Conservation (phyloP, 768 basidiomycete genomes). For the Tephrocybe rancida region DNA sequence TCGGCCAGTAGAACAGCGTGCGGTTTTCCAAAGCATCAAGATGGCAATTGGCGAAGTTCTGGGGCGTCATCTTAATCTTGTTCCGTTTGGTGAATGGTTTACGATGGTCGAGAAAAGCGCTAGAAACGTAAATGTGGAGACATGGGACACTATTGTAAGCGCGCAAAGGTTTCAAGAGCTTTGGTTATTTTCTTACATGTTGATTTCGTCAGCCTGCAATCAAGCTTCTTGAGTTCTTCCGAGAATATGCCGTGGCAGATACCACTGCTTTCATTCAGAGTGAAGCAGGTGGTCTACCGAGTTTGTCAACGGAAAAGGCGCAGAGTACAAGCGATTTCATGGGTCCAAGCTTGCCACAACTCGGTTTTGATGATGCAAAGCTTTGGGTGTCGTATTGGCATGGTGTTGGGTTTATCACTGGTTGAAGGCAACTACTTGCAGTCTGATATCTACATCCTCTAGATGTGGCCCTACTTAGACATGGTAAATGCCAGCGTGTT, state of each 20-base stretch:
- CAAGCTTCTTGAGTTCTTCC: conserved; percentile 36
- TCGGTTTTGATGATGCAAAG: conserved; percentile 1
- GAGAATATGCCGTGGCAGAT: conserved; percentile 18
- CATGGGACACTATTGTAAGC: conserved; percentile 5
- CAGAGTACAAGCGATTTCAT: not conserved
- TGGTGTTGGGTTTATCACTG: not conserved
- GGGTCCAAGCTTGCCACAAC: conserved; percentile 1
- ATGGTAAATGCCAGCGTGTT: too few species aligned
- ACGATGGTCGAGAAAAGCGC: conserved; percentile 12
- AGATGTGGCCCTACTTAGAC: too few species aligned
- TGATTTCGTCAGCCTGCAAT: conserved; percentile 30
- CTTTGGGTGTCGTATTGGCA: conserved; percentile 16
- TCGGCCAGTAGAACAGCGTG: conserved; percentile 27
- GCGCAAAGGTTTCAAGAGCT: not conserved
- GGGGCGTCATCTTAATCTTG: not conserved
- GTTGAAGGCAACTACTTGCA: not conserved
- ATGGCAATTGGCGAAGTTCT: conserved; percentile 4
- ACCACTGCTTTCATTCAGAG: not conserved
- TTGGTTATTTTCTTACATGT: not conserved
- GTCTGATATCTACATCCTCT: too few species aligned
- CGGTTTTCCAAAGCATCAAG: conserved; percentile 4
- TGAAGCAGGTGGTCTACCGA: conserved; percentile 10
- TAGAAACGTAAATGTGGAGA: not conserved
- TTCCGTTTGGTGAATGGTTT: conserved; percentile 20
- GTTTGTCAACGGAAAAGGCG: conserved; percentile 3